Conservation (phyloP, 1,284 basidiomycete species). For the Sanghuangporus sanghuang region DNA sequence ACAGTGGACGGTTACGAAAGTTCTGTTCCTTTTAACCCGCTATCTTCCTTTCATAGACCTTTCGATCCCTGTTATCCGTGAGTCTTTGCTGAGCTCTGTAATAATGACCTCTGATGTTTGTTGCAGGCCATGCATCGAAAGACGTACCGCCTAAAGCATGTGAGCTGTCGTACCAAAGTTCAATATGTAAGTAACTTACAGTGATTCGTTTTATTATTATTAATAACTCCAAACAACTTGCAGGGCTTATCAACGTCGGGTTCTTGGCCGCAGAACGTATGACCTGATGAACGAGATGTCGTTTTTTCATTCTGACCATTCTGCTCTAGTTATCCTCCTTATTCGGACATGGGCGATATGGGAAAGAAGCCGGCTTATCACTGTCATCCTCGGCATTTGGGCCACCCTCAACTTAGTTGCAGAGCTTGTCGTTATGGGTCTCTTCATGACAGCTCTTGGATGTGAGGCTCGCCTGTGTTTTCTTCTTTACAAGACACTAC, state of each 20-base stretch:
- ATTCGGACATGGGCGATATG: conserved; percentile 7
- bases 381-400: neutral
- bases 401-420: neutral
- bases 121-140: neutral
- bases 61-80: neutral
- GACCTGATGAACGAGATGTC: neutral
- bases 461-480: neutral
- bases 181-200: neutral
- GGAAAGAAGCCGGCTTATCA: neutral
- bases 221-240: neutral
- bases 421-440: neutral
- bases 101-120: neutral
- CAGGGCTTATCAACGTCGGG: conserved; percentile 7
- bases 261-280: conserved; percentile 6
- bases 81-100: neutral
- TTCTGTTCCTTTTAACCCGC: conserved; percentile 6
- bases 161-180: neutral
- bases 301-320: neutral
- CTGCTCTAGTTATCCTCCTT: neutral
- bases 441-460: neutral
- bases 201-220: neutral
- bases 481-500: neutral
- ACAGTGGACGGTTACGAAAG: neutral
- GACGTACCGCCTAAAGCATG: neutral
- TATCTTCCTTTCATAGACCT: conserved; percentile 12